These are phyloP conservation scores for Petrea volubilis DNA, from an alignment of 257 asterid species.

Conservation along the genomic window DNA sequence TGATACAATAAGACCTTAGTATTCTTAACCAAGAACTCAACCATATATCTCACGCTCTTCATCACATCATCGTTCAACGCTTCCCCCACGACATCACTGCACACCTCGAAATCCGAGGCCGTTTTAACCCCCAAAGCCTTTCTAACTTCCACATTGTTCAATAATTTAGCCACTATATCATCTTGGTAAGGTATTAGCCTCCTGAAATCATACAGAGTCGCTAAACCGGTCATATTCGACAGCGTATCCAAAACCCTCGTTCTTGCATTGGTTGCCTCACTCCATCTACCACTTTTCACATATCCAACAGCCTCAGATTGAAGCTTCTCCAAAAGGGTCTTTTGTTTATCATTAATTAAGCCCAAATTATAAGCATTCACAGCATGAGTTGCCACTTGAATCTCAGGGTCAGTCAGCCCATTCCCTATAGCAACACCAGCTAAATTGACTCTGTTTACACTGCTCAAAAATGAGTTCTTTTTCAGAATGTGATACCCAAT, in stretches of 20 bases:
- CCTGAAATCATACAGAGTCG: slow-evolving; percentile 66
- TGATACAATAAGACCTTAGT: slow-evolving; percentile 69
- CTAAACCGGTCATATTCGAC: slow-evolving; percentile 73
- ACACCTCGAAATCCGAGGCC: slow-evolving; percentile 39
- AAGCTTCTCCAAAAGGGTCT: slow-evolving; percentile 49
- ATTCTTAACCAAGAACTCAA: slow-evolving; percentile 62
- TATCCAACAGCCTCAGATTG: slow-evolving; percentile 49
- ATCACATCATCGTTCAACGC: slow-evolving; percentile 63
- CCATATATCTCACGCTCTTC: slow-evolving; percentile 78
- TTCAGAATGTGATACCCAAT: slow-evolving; percentile 63
- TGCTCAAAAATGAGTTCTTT: slow-evolving; percentile 32
- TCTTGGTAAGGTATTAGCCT: slow-evolving; percentile 63
- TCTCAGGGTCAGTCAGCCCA: slow-evolving; percentile 71
- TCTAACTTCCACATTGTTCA: slow-evolving; percentile 55
- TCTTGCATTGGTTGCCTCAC: slow-evolving; percentile 63
- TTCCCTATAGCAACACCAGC: slow-evolving; percentile 85
- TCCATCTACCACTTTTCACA: slow-evolving; percentile 49
- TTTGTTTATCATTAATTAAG: slow-evolving; percentile 65
- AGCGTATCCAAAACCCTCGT: slow-evolving; percentile 35
- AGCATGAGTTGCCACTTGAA: slow-evolving; percentile 76
- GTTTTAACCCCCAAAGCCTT: slow-evolving; percentile 58
- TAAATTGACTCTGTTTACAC: slow-evolving; percentile 42
- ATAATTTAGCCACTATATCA: slow-evolving; percentile 44
- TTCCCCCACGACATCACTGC: slow-evolving; percentile 56
- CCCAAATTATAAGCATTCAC: slow-evolving; percentile 58